Evolutionary conservation across 1,139 yeast species (phyloP).

Genomic region (Meyerozyma sp.): DNA sequence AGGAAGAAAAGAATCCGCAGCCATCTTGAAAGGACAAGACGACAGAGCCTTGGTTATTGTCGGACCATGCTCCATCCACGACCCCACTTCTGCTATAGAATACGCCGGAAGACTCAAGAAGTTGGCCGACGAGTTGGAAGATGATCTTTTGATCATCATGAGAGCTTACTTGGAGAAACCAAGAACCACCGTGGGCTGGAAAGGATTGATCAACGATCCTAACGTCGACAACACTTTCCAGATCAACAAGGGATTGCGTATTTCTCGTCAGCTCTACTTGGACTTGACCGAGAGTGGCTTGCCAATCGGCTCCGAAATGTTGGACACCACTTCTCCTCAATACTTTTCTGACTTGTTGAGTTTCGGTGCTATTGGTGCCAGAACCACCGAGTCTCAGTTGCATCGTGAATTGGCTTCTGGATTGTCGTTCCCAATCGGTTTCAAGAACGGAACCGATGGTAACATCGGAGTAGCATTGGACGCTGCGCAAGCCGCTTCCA

Average conservation of each 20-base stretch:
- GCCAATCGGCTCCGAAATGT: conserved; percentile 96
- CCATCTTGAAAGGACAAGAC: conserved; percentile 65
- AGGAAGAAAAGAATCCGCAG: conserved; percentile 74
- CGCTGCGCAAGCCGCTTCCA: conserved; percentile 88
- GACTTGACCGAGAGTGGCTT: conserved; percentile 71
- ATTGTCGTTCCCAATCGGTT: conserved; percentile 94
- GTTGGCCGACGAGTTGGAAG: conserved; percentile 61
- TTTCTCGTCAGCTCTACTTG: conserved; percentile 79
- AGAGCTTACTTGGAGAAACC: conserved; percentile 98
- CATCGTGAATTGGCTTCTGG: conserved; percentile 98
- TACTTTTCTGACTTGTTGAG: conserved; percentile 86
- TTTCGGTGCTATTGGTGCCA: conserved; percentile 97
- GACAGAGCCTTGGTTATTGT: conserved; percentile 84
- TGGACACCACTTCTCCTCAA: conserved; percentile 98
- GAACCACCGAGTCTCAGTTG: conserved; percentile 96
- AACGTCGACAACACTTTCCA: conserved; percentile 89
- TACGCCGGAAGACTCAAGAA: conserved; percentile 70
- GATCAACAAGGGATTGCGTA: conserved; percentile 89
- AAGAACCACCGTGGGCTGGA: conserved; percentile 99
- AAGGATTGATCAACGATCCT: conserved; percentile 96
- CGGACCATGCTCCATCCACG: conserved; percentile 96
- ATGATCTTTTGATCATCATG: conserved; percentile 83
- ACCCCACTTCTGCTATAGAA: conserved; percentile 81
- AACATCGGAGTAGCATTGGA: conserved; percentile 88
- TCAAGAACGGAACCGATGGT: conserved; percentile 98